Percentiles rank a stretch among this genome's conserved stretches.
Conservation (phyloP, 805 yeast species). For the Lachancea kluyveri region DNA sequence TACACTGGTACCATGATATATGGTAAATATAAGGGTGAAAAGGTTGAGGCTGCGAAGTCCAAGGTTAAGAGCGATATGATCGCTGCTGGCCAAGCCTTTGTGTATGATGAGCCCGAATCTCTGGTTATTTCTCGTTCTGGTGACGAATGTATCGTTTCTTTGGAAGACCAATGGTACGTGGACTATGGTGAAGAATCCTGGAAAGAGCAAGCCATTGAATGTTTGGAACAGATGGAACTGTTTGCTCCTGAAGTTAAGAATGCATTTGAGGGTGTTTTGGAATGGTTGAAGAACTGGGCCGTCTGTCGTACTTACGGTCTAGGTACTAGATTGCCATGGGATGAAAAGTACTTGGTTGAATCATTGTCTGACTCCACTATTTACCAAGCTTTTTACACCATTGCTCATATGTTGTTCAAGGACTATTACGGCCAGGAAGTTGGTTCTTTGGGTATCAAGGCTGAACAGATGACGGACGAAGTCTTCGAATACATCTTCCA, state of each 20-base stretch:
- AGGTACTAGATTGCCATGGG: constrained; percentile 97
- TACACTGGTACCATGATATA: constrained; percentile 77
- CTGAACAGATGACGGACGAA: constrained; percentile 86
- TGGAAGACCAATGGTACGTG: constrained; percentile 97
- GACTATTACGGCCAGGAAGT: constrained; percentile 75
- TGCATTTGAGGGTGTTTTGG: constrained; percentile 89
- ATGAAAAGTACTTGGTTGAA: constrained; percentile 85
- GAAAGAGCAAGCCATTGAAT: constrained; percentile 76
- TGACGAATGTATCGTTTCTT: constrained; percentile 91
- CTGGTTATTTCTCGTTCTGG: constrained; percentile 90
- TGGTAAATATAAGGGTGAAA: constrained; percentile 83
- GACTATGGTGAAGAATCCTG: constrained; percentile 95
- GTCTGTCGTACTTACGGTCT: constrained; percentile 94
- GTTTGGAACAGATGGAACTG: constrained; percentile 69
- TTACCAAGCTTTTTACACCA: constrained; percentile 92
- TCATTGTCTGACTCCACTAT: constrained; percentile 93
- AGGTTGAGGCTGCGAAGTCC: constrained; percentile 86
- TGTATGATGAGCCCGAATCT: constrained; percentile 92
- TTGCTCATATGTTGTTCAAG: constrained; percentile 75
- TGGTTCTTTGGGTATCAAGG: constrained; percentile 68
- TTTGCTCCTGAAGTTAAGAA: constrained; percentile 78
- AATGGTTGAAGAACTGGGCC: constrained; percentile 98
- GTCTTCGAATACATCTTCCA: constrained; percentile 88
- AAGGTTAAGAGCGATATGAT: constrained; percentile 79
- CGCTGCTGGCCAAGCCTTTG: constrained; percentile 72